These are phyloP conservation scores for Xylariaceae sp. DNA, from an alignment of 2,329 filamentous ascomycete species.

Conservation along the genomic window DNA sequence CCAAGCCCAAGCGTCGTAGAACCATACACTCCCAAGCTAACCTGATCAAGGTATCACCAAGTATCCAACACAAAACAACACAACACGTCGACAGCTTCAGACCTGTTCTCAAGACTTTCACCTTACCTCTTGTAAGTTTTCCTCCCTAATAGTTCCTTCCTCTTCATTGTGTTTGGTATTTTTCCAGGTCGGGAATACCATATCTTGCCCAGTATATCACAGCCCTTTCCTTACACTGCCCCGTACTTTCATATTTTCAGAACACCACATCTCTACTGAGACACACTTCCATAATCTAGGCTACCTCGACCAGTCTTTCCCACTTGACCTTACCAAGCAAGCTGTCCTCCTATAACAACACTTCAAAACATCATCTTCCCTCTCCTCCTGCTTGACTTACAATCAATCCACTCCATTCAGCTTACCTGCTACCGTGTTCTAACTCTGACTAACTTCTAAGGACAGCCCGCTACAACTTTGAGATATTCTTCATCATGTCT, in stretches of 20 bases:
- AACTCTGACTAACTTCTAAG: conserved; percentile 8
- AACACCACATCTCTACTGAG: background rate
- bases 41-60: background rate
- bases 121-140: background rate
- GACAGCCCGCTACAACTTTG: background rate
- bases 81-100: background rate
- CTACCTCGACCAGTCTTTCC: background rate
- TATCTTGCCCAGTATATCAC: too few species aligned
- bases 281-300: background rate
- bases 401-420: background rate
- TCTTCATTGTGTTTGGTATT: background rate
- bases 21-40: background rate
- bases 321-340: background rate
- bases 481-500: conserved; percentile 43
- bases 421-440: background rate
- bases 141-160: background rate
- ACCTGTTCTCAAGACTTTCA: background rate
- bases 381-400: background rate
- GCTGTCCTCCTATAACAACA: background rate
- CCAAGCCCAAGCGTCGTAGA: background rate
- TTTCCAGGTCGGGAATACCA: background rate
- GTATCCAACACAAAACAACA: background rate
- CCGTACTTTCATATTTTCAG: background rate
- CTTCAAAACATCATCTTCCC: background rate
- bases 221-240: background rate